Conservation (phyloP, 2,329 filamentous ascomycete species). For the Remersonia thermophila region DNA sequence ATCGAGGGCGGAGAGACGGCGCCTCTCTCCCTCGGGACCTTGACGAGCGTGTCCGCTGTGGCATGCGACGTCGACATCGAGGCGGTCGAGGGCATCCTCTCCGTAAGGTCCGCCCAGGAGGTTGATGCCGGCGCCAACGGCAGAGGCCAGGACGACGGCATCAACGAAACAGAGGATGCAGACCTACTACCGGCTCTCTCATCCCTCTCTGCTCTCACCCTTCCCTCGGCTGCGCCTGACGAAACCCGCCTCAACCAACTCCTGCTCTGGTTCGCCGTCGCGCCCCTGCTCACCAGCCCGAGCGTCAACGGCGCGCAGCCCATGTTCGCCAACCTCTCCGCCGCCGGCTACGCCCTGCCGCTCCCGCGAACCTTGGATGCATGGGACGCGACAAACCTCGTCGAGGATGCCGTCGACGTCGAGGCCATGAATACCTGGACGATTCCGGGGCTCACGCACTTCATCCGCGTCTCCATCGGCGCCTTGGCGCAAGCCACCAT, state of each 20-base stretch:
- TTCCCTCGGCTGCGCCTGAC: constrained; percentile 1
- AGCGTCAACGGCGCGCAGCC: constrained; percentile 16
- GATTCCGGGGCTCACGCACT: constrained; percentile 7
- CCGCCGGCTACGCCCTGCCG: constrained; percentile 10
- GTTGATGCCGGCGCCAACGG: too few species aligned
- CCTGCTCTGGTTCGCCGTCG: constrained; percentile 16
- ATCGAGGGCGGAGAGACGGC: constrained; percentile 13
- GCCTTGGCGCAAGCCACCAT: constrained; percentile 13
- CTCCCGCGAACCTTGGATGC: not conserved
- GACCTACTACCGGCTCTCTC: constrained; percentile 11
- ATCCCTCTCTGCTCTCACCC: constrained; percentile 7
- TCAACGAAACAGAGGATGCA: not conserved
- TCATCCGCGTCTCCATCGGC: constrained; percentile 15
- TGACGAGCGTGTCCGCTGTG: constrained; percentile 11
- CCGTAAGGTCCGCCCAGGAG: too few species aligned
- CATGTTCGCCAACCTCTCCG: constrained; percentile 14
- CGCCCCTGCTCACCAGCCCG: constrained; percentile 12
- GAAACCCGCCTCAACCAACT: constrained; percentile 14
- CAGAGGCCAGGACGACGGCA: not conserved
- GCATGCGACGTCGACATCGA: constrained; percentile 15
- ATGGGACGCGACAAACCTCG: too few species aligned
- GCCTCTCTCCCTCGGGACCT: constrained; percentile 4
- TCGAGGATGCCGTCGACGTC: too few species aligned
- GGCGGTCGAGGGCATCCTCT: constrained; percentile 11
- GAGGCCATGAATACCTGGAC: constrained; percentile 13